Conservation (phyloP, 257 asterid species). For the Cruciata laevipes region DNA sequence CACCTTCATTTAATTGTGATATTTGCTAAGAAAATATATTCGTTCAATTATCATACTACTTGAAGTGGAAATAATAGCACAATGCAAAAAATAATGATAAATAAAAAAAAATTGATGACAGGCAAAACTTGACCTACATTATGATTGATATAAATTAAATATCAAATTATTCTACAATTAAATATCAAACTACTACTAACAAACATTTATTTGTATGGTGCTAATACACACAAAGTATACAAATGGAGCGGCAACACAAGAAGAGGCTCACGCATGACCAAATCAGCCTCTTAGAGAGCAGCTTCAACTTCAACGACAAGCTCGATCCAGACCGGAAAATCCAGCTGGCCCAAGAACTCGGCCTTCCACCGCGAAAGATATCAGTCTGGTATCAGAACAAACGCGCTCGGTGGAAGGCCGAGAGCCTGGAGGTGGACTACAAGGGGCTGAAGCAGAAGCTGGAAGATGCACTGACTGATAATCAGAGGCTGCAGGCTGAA, state of each 20-base stretch:
- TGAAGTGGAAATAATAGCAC: no score
- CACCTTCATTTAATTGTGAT: background rate
- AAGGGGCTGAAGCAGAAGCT: conserved; percentile 34
- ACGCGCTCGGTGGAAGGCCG: conserved; percentile 61
- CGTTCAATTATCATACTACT: background rate
- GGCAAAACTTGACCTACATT: background rate
- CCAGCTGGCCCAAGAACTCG: conserved; percentile 48
- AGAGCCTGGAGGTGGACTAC: conserved; percentile 50
- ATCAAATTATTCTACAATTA: background rate
- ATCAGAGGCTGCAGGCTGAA: conserved; percentile 36
- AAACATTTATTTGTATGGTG: background rate
- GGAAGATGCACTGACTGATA: conserved; percentile 29
- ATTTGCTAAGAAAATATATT: no score
- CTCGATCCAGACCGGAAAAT: conserved; percentile 48
- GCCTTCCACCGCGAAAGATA: conserved; percentile 50
- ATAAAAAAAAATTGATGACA: no score
- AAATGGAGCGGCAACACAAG: conserved; percentile 35
- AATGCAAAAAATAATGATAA: no score
- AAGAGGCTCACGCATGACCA: conserved; percentile 55
- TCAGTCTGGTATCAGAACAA: conserved; percentile 74
- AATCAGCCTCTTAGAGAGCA: conserved; percentile 38
- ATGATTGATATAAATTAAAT: background rate
- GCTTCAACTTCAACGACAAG: conserved; percentile 41
- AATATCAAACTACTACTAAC: background rate
- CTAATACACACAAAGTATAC: background rate